Evolutionary conservation across 1,139 yeast species (phyloP).

Genomic region (Suhomyces terraborum): DNA sequence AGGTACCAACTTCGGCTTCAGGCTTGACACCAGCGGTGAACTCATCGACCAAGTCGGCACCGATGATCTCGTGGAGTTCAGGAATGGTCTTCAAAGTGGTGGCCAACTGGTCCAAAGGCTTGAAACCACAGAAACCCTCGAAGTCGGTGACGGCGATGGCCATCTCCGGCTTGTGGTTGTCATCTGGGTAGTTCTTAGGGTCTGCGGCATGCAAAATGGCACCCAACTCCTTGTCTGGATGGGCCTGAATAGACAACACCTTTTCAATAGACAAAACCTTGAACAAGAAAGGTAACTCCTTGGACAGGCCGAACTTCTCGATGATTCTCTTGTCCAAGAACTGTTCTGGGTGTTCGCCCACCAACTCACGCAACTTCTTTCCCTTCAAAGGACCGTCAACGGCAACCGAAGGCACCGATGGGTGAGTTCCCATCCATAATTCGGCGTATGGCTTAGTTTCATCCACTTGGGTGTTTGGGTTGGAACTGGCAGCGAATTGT

Average conservation of each 20-base stretch:
- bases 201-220: constrained; percentile 73
- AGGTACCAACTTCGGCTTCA: constrained; percentile 45
- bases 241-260: constrained; percentile 95
- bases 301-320: constrained; percentile 63
- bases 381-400: constrained; percentile 45
- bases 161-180: constrained; percentile 99
- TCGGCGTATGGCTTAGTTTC: constrained; percentile 83
- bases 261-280: constrained; percentile 90
- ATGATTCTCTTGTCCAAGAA: constrained; percentile 61
- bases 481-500: constrained; percentile 72
- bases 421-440: constrained; percentile 99
- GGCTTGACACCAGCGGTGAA: constrained; percentile 54
- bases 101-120: constrained; percentile 80
- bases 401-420: constrained; percentile 80
- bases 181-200: constrained; percentile 95
- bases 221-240: constrained; percentile 89
- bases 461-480: constrained; percentile 61
- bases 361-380: constrained; percentile 63
- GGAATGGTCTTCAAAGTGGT: constrained; percentile 68
- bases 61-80: constrained; percentile 72
- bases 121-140: constrained; percentile 97
- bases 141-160: constrained; percentile 94
- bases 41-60: constrained; percentile 54
- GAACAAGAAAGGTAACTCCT: constrained; percentile 87
- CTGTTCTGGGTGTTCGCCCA: constrained; percentile 58